Percentiles rank a stretch among this genome's conserved stretches.
These are phyloP conservation scores for Lyophyllum atratum DNA, from an alignment of 768 basidiomycete species.

Conservation along the genomic window DNA sequence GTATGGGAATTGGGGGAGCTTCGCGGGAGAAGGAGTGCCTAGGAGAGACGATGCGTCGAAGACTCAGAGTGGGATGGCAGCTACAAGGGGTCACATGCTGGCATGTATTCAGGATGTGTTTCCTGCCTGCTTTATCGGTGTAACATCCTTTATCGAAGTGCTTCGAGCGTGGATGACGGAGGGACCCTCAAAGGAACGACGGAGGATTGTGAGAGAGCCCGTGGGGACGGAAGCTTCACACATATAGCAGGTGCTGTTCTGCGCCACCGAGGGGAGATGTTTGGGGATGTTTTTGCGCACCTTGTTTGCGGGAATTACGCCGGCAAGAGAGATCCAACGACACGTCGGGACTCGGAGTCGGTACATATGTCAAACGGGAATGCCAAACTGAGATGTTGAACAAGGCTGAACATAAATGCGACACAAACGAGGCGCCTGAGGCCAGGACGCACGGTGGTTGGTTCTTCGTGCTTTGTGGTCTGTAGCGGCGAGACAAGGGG, in stretches of 20 bases:
- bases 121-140: too few species aligned
- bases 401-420: background rate
- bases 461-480: background rate
- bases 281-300: background rate
- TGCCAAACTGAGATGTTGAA: constrained; percentile 1
- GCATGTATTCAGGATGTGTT: background rate
- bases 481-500: background rate
- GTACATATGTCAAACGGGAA: background rate
- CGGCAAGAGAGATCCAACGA: constrained; percentile 8
- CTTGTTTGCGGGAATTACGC: constrained; percentile 20
- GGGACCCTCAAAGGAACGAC: background rate
- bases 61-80: background rate
- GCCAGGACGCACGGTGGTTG: background rate
- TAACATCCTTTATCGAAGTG: background rate
- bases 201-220: background rate
- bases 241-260: background rate
- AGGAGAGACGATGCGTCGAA: background rate
- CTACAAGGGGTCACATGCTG: background rate
- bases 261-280: background rate
- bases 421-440: background rate
- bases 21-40: background rate
- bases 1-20: background rate
- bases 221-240: background rate
- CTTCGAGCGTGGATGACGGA: constrained; percentile 1
- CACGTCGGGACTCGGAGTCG: constrained; percentile 10